Percentiles rank a stretch among this genome's conserved stretches.
Conservation (phyloP, 768 basidiomycete species). For the Mycena polygramma region DNA sequence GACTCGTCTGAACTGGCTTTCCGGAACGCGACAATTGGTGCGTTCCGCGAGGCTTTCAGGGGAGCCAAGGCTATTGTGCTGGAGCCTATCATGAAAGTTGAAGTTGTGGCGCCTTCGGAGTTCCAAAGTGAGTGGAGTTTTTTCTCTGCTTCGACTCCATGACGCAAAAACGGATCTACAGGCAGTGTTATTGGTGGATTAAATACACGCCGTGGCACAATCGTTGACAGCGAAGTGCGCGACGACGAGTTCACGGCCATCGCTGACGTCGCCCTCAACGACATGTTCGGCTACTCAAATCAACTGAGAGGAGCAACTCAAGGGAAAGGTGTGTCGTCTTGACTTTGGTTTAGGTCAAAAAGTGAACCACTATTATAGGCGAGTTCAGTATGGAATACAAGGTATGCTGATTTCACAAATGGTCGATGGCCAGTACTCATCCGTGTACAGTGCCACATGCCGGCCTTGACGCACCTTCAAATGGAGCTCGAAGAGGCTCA, state of each 20-base stretch:
- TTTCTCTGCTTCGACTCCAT: constrained; percentile 1
- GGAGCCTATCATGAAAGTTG: constrained; percentile 99
- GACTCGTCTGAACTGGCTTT: constrained; percentile 98
- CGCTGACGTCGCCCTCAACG: constrained; percentile 94
- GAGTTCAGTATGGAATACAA: constrained; percentile 88
- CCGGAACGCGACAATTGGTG: constrained; percentile 89
- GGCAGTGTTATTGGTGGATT: constrained; percentile 93
- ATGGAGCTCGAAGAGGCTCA: constrained; percentile 91
- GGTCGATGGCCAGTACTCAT: constrained; percentile 6
- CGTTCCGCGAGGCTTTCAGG: constrained; percentile 91
- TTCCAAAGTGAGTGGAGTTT: constrained; percentile 80
- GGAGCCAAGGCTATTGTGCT: constrained; percentile 85
- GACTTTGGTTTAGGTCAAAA: not conserved
- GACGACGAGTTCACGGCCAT: constrained; percentile 96
- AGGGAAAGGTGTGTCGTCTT: constrained; percentile 77
- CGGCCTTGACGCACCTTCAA: constrained; percentile 89
- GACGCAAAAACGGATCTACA: constrained; percentile 42
- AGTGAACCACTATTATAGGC: constrained; percentile 51
- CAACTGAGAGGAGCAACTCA: constrained; percentile 94
- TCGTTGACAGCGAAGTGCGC: constrained; percentile 95
- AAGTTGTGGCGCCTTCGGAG: constrained; percentile 94
- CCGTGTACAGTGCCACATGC: constrained; percentile 73
- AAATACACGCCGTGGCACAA: constrained; percentile 92
- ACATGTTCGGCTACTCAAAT: constrained; percentile 98
- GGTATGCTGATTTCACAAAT: constrained; percentile 53